Base-by-base conservation (phyloP, 2,329 filamentous ascomycete genomes). In the Fusarium kyushuense region DNA sequence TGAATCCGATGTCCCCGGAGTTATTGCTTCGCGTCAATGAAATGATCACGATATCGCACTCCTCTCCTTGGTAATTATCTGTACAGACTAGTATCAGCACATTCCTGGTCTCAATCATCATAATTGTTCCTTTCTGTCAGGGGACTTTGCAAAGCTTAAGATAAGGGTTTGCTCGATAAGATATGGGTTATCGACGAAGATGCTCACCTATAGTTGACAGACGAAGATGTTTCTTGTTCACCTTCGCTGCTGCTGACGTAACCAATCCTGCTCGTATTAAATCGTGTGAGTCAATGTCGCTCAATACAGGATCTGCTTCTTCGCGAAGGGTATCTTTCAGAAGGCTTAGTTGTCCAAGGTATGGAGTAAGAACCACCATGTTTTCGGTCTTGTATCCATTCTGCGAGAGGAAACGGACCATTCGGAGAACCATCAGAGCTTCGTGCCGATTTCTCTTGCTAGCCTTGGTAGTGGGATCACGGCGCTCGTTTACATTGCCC, bases 31-130 rank as follows among this genome's bases (percentile, higher is more conserved):
- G 80, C 0, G 90, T 92, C 13, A 94, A 76, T 0, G 89, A 90
- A 0, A 81, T 86, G 10, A 94, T 84, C 0, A 93, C 88, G 17
- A 94, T 90, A 2, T 93, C 87, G 36, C 87, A 89, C 67, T 94
- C 91, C 72, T 94, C 91, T 2, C 92, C 91, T 74, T 94, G 92
- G 58, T 91, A 94, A 63, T 94, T 94, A 64, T 94, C 91, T 90
- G 21, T 5, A 1, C 0, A 10, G n/a, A n/a, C n/a, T n/a, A n/a
- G n/a, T n/a, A n/a, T n/a, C n/a, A n/a, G n/a, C n/a, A n/a, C n/a
- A n/a, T n/a, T n/a, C n/a, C n/a, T n/a, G n/a, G n/a, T n/a, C n/a
- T n/a, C n/a, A n/a, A n/a, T 7, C 6, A 11, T 6, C n/a, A 19
- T 13, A 38, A 38, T 3, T 6, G 3, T 38, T 13, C n/a, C 6